Evolutionary conservation across 495 filamentous ascomycete genomes (phyloP).

Genomic region (Corynascus novoguineensis): DNA sequence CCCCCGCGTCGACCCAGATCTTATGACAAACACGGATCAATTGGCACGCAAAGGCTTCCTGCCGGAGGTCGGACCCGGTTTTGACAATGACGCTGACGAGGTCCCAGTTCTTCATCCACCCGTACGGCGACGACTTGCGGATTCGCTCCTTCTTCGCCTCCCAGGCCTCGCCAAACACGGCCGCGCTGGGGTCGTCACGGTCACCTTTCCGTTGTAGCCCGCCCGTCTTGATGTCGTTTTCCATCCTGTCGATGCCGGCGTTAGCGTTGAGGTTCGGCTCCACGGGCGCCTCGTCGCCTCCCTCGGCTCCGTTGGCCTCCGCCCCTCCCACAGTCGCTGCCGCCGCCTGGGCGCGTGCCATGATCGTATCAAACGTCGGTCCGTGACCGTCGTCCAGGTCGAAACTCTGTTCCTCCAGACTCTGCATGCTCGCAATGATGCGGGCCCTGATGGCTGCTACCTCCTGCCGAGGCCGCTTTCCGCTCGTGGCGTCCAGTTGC

Average conservation of each 20-base stretch:
- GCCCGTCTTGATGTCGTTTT: slow-evolving; percentile 74
- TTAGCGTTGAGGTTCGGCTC: slow-evolving; percentile 50
- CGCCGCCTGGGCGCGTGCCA: slow-evolving; percentile 50
- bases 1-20: slow-evolving; percentile 65
- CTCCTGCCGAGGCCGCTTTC: slow-evolving; percentile 64
- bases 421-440: slow-evolving; percentile 81
- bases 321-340: slow-evolving; percentile 35
- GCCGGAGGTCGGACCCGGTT: slow-evolving; percentile 67
- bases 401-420: slow-evolving; percentile 73
- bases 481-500: slow-evolving; percentile 65
- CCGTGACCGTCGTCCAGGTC: slow-evolving; percentile 53
- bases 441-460: slow-evolving; percentile 69
- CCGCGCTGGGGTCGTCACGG: slow-evolving; percentile 72
- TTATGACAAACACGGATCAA: slow-evolving; percentile 68
- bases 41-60: slow-evolving; percentile 76
- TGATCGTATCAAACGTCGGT: slow-evolving; percentile 68
- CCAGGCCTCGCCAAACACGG: slow-evolving; percentile 76
- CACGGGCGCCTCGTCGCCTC: slow-evolving; percentile 37
- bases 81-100: slow-evolving; percentile 75
- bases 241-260: slow-evolving; percentile 70
- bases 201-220: slow-evolving; percentile 70
- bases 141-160: slow-evolving; percentile 70
- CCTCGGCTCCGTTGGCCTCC: slow-evolving; percentile 24
- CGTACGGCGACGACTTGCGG: slow-evolving; percentile 66
- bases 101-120: slow-evolving; percentile 77